These are phyloP conservation scores for Blastomyces parvus DNA, from an alignment of 2,329 filamentous ascomycete genomes.

Conservation along the genomic window DNA sequence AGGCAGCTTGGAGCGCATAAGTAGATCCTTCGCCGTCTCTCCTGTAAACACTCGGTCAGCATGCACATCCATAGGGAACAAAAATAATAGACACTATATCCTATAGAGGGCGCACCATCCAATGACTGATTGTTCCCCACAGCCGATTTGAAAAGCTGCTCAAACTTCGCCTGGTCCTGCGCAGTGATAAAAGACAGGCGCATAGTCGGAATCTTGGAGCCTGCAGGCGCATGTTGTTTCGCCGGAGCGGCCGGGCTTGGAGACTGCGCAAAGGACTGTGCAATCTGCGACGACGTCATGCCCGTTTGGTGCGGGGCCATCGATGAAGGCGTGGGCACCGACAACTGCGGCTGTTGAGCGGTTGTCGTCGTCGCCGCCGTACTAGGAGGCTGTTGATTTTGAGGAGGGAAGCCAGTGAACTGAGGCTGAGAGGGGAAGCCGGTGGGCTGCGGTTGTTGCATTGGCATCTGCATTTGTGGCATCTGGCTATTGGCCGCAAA, in stretches of 20 bases:
- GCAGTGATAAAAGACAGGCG: conserved; percentile 92
- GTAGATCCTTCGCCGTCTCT: conserved; percentile 81
- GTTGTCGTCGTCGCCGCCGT: conserved; percentile 26
- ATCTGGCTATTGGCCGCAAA: background rate
- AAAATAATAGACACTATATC: conserved; percentile 2
- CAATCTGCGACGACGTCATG: conserved; percentile 56
- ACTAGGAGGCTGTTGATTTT: conserved; percentile 37
- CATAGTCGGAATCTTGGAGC: conserved; percentile 82
- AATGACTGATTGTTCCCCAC: conserved; percentile 76
- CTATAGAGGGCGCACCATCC: conserved; percentile 47
- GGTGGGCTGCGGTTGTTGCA: conserved; percentile 60
- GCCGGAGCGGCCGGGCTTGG: conserved; percentile 50
- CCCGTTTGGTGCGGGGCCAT: conserved; percentile 32
- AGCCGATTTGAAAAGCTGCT: conserved; percentile 93
- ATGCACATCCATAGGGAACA: conserved; percentile 3
- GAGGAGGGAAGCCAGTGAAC: conserved; percentile 49
- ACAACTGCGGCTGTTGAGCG: conserved; percentile 20
- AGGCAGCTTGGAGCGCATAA: conserved; percentile 78
- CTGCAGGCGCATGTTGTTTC: conserved; percentile 44
- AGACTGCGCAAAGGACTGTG: conserved; percentile 50
- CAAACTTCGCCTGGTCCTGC: conserved; percentile 90
- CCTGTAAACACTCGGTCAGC: conserved; percentile 28
- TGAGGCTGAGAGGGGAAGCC: conserved; percentile 53
- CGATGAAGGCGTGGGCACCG: conserved; percentile 41
- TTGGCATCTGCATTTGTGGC: conserved; percentile 3